A percentile compares a stretch with the other conserved stretches of the same genome.
These are phyloP conservation scores for Cicer judaicum DNA, from an alignment of 306 rosid species.

Conservation along the genomic window DNA sequence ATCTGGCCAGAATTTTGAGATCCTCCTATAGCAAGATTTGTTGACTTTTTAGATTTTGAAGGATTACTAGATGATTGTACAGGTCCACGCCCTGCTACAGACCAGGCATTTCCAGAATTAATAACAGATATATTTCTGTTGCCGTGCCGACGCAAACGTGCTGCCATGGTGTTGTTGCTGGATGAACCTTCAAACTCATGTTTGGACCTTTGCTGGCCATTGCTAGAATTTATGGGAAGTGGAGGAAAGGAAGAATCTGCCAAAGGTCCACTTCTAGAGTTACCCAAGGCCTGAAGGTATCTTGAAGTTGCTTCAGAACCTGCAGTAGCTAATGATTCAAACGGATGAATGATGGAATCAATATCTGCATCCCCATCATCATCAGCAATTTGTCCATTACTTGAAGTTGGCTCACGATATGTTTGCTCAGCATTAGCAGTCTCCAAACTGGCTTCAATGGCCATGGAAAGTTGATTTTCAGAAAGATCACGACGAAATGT, in stretches of 20 bases:
- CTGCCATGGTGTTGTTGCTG: constrained; percentile 77
- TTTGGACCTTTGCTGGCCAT: constrained; percentile 59
- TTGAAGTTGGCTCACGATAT: constrained; percentile 46
- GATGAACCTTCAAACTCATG: constrained; percentile 65
- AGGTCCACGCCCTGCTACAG: constrained; percentile 66
- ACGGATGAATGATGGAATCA: constrained; percentile 63
- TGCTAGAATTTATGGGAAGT: constrained; percentile 60
- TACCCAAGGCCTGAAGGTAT: constrained; percentile 90
- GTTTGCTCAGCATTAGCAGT: constrained; percentile 60
- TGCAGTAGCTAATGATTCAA: constrained; percentile 61
- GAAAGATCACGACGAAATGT: constrained; percentile 70
- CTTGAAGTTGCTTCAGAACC: constrained; percentile 71
- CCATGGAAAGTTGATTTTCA: constrained; percentile 77
- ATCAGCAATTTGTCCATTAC: constrained; percentile 56
- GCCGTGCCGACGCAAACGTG: constrained; percentile 70
- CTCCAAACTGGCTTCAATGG: constrained; percentile 87
- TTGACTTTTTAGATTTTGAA: constrained; percentile 54
- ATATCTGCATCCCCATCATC: constrained; percentile 56
- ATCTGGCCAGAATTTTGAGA: constrained; percentile 48
- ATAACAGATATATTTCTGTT: constrained; percentile 58
- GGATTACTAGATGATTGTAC: constrained; percentile 51
- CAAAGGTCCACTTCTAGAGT: constrained; percentile 54
- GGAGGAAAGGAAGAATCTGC: constrained; percentile 91
- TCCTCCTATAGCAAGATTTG: constrained; percentile 48
- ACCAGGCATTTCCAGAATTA: constrained; percentile 77